phyloP scores from a whole-genome alignment of 441 rosid genomes.

The Adansonia grandidieri region DNA sequence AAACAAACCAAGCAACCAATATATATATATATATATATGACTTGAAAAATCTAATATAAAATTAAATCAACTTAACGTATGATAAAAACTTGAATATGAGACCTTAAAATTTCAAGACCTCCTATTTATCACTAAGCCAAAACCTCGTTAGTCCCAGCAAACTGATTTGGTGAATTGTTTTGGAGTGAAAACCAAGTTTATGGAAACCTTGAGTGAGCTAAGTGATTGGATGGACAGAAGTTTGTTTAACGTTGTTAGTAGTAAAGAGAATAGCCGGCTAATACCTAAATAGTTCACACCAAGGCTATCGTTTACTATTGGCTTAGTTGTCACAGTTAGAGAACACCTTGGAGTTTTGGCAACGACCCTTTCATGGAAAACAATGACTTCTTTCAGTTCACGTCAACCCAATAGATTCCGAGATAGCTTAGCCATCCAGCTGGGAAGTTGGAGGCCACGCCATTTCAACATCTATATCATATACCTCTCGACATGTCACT shows the following conservation, averaged over 20 bases:
- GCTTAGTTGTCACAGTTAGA: not conserved
- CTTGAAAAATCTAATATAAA: no score
- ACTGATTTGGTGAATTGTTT: slow-evolving; percentile 12
- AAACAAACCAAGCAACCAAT: no score
- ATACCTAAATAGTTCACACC: slow-evolving; percentile 12
- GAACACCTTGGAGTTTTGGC: not conserved
- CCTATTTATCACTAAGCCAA: not conserved
- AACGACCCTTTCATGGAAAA: not conserved
- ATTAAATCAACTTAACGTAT: no score
- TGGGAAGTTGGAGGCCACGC: slow-evolving; percentile 26
- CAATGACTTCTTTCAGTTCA: not conserved
- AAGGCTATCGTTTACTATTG: not conserved
- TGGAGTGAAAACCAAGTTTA: not conserved
- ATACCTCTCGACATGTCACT: not conserved
- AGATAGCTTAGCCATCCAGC: slow-evolving; percentile 24
- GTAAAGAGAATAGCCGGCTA: not conserved
- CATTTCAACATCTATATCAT: slow-evolving; percentile 6
- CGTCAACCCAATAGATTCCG: not conserved
- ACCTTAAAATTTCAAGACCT: no score
- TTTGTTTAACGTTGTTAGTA: not conserved
- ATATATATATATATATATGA: no score
- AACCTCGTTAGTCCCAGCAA: not conserved
- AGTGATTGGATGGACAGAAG: no score
- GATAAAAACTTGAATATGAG: no score
- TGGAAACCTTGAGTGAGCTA: not conserved